Base-by-base conservation (phyloP, 805 yeast genomes). In the Blastobotrys mokoenaii region DNA sequence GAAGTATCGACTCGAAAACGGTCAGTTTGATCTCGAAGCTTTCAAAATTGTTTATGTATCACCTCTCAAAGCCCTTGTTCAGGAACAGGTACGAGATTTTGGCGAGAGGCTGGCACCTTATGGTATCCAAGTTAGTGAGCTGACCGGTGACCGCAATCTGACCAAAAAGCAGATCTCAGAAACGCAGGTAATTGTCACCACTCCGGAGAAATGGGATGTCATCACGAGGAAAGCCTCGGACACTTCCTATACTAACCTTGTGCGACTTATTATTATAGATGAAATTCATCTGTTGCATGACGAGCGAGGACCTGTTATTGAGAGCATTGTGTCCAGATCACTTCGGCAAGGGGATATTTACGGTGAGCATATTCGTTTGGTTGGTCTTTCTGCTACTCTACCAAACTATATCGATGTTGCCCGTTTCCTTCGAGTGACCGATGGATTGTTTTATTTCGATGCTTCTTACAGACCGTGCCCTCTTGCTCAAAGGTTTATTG, bases 201-300 rank as follows among this genome's bases (percentile, higher is more conserved):
- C 98, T 0, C 97, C 97, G 0, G 98, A 93, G 59, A 90, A 89
- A 59, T 90, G 97, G 97, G 97, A 93, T 66, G 85, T 93, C 16
- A 81, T 89, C 12, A 89, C 96, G 0, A 74, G 98, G 66, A 90
- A 90, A 57, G 72, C 73, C 37, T 70, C 78, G 16, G 90, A 84
- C 48, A 68, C 77, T 1, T 75, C 82, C 18, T 82, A 80, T 54
- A 74, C 80, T 1, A 71, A 74, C 31, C 65, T 79, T 1, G 93
- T 87, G 1, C 72, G 76, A 35, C 70, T 90, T 17, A 64, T 90
- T 8, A 82, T 90, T 22, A 78, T 93, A 42, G 98, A 90, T 68
- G 98, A 90, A 63, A 82, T 90, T 47, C 98, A 90, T 70, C 69
- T 90, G 43, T 68, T 90, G 51, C 96, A 90, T 60, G 97, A 90